A percentile compares a stretch with the other conserved stretches of the same genome.
phyloP scores from a whole-genome alignment of 2,329 filamentous ascomycete genomes.

The Cordyceps fumosorosea region DNA sequence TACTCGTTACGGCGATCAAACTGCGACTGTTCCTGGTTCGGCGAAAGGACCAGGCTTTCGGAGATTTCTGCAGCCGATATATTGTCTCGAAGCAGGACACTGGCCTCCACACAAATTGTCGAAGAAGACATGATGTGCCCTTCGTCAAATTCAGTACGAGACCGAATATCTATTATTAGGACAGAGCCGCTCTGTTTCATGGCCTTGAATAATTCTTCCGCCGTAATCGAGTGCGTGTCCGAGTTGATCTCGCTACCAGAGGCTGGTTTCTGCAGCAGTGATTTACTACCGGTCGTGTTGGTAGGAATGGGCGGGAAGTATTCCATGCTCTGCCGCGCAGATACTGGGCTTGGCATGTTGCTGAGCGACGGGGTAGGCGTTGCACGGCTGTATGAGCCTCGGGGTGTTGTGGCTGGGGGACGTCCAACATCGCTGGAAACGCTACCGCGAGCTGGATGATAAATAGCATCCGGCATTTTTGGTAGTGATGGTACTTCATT shows the following conservation, averaged over 20 bases:
- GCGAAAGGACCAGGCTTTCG: conserved; percentile 64
- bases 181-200: conserved; percentile 56
- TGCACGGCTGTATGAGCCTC: conserved; percentile 56
- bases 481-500: conserved; percentile 54
- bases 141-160: conserved; percentile 72
- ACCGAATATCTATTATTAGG: conserved; percentile 78
- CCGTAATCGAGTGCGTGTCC: conserved; percentile 49
- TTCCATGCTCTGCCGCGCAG: conserved; percentile 25
- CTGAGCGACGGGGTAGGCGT: conserved; percentile 42
- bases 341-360: conserved; percentile 21
- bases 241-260: conserved; percentile 28
- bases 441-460: conserved; percentile 69
- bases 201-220: conserved; percentile 64
- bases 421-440: conserved; percentile 58
- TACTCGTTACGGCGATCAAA: conserved; percentile 70
- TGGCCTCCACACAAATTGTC: conserved; percentile 85
- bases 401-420: conserved; percentile 57
- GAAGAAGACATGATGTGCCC: conserved; percentile 82
- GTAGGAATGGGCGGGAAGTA: conserved; percentile 22
- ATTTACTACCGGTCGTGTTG: conserved; percentile 16
- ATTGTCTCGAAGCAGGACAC: conserved; percentile 61
- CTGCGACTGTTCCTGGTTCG: conserved; percentile 64
- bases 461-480: conserved; percentile 67
- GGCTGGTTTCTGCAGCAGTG: conserved; percentile 19
- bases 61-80: conserved; percentile 55